phyloP scores from a whole-genome alignment of 345 rosid species.

The Ricinus communis region DNA sequence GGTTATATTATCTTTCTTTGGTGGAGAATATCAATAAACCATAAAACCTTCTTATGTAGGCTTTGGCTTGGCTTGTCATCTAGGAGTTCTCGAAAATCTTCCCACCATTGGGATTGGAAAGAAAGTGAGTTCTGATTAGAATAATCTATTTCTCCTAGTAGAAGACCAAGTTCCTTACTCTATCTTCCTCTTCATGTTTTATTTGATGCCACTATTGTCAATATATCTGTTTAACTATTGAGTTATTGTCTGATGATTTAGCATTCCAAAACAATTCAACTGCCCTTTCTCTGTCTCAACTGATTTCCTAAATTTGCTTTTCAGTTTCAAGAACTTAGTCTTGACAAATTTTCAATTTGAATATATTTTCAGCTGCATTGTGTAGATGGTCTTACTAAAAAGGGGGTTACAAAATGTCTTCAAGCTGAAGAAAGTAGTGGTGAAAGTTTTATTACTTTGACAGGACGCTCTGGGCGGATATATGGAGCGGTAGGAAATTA shows the following conservation, averaged over 20 bases:
- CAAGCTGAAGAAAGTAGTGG: constrained; percentile 46
- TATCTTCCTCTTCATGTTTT: not conserved
- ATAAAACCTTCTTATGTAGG: constrained; percentile 39
- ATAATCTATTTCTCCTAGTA: not conserved
- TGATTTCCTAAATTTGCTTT: not conserved
- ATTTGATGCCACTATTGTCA: not conserved
- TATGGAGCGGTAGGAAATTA: constrained; percentile 73
- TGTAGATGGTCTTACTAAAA: constrained; percentile 75
- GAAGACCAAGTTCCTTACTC: not conserved
- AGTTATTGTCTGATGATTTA: not conserved
- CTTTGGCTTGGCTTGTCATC: constrained; percentile 88
- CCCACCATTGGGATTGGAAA: constrained; percentile 88
- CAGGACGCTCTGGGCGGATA: constrained; percentile 62
- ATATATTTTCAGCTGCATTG: constrained; percentile 66
- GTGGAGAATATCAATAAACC: not conserved
- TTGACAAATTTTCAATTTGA: constrained; percentile 21
- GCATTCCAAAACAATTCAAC: not conserved
- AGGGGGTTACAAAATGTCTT: constrained; percentile 54
- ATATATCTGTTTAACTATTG: not conserved
- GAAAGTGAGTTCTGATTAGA: constrained; percentile 43
- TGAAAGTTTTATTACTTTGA: constrained; percentile 48
- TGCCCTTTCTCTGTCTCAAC: not conserved
- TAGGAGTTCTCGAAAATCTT: constrained; percentile 74
- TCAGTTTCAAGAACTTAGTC: not conserved
- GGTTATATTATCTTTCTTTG: not conserved